Evolutionary conservation across 208 protist genomes (phyloP).

Genomic region (Acanthamoeba lenticulata): DNA sequence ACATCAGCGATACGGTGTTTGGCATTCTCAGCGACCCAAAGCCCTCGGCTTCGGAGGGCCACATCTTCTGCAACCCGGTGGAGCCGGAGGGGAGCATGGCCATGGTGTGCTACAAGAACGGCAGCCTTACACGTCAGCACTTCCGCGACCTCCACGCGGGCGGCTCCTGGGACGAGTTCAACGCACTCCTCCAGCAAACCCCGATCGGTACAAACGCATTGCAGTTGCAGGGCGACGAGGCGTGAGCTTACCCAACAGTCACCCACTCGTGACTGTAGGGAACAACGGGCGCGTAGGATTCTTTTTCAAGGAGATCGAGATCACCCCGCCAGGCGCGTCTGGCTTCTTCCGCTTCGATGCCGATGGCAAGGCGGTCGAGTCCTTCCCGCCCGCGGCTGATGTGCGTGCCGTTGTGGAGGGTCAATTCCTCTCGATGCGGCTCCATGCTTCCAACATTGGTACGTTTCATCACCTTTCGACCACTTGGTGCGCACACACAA

Average conservation of each 20-base stretch:
- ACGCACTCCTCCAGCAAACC: neutral
- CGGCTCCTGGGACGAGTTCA: constrained; percentile 40
- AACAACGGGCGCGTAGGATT: constrained; percentile 36
- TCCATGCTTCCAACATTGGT: constrained; percentile 38
- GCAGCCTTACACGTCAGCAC: constrained; percentile 65
- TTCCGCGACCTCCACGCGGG: constrained; percentile 36
- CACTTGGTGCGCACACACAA: neutral
- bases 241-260: neutral
- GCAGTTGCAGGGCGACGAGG: neutral
- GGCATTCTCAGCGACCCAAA: constrained; percentile 4
- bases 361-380: neutral
- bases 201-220: neutral
- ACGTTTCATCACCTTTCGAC: neutral
- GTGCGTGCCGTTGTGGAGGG: constrained; percentile 45
- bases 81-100: constrained; percentile 66
- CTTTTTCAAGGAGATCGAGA: constrained; percentile 64
- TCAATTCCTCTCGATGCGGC: constrained; percentile 55
- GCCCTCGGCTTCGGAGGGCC: constrained; percentile 65
- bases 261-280: neutral
- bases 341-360: constrained; percentile 56
- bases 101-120: constrained; percentile 82
- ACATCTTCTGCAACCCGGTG: constrained; percentile 75
- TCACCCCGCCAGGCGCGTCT: neutral
- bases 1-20: constrained; percentile 26
- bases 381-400: constrained; percentile 8